Evolutionary conservation across 2,329 filamentous ascomycete species (phyloP), one percentile per base, ranked within the genome.

Genomic region (Verticillium nubilum): DNA sequence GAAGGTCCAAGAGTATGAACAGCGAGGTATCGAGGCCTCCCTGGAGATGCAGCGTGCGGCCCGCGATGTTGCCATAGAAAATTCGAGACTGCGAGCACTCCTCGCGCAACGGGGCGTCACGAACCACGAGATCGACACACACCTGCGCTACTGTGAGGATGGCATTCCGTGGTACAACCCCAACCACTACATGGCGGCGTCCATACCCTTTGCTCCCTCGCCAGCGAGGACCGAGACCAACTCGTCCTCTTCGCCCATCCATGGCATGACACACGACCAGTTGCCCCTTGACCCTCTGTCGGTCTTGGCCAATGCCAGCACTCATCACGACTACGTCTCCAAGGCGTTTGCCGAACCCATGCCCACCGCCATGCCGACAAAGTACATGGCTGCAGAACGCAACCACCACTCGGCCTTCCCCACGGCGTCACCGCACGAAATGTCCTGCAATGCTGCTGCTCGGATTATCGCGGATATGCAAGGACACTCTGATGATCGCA

Each of bases 11-110:
- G 77, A 78, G 28, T 79, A 78, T 66, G 79, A 84, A 70, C 70
- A 69, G n/a, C 73, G 69, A 5, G 81, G 78, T 25, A 74, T 79
- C 17, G 73, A 77, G 58, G 82, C 82, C 4, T 80, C 79, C 2
- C 65, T 78, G 12, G 78, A 81, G 66, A 81, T 86, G 77, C 83
- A 85, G 67, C 74, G 73, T 28, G 79, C 79, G 1, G 82, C 82
- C 5, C 76, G 79, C 25, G 73, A 70, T 58, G 80, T 85, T 19
- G 77, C 76, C 17, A 66, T 74, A 29, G 79, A 82, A 64, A 85
- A 85, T 62, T 70, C 70, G 55, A 68, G 74, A 29, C 68, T 85
- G 27, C 72, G 78, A 15, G 69, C 70, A 42, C 69, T 83, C 60
- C 71, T 82, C 23, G 67, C 69, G 6, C 69, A 72, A 33, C 69